phyloP scores from a whole-genome alignment of 345 rosid species.

The Rhodamnia argentea region DNA sequence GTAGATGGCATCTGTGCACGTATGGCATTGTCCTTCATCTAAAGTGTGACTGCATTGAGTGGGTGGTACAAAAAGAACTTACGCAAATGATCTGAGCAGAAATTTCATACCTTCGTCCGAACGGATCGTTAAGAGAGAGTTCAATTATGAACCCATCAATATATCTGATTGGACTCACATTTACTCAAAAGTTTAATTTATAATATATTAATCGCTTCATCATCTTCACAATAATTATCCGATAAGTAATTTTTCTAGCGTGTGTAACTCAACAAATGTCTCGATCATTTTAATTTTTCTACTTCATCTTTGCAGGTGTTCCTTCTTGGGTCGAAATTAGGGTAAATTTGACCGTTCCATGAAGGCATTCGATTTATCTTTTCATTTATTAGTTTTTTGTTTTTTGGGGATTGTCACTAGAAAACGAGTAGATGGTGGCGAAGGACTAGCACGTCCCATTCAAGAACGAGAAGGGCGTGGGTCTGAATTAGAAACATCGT shows the following conservation, averaged over 20 bases:
- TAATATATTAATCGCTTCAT: no score
- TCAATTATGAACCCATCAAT: no score
- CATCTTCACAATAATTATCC: no score
- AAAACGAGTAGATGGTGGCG: neutral
- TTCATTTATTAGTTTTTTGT: neutral
- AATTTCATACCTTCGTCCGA: no score
- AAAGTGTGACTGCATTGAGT: neutral
- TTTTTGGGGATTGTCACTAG: neutral
- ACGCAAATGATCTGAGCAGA: neutral
- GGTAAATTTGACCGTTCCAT: neutral
- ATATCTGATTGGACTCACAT: no score
- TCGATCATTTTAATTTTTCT: neutral
- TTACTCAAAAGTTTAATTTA: no score
- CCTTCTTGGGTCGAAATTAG: neutral
- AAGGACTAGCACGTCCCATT: neutral
- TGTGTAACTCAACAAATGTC: no score
- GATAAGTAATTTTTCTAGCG: no score
- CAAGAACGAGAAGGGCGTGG: neutral
- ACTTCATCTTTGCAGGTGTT: neutral
- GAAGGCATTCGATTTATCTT: neutral
- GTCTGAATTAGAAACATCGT: neutral
- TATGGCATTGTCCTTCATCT: neutral
- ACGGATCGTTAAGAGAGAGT: no score
- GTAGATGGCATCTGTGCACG: neutral
- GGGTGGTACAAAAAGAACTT: neutral